Percentiles rank a stretch among this genome's conserved stretches.
Conservation (phyloP, 495 filamentous ascomycete species). For the Aspergillus biplanus region DNA sequence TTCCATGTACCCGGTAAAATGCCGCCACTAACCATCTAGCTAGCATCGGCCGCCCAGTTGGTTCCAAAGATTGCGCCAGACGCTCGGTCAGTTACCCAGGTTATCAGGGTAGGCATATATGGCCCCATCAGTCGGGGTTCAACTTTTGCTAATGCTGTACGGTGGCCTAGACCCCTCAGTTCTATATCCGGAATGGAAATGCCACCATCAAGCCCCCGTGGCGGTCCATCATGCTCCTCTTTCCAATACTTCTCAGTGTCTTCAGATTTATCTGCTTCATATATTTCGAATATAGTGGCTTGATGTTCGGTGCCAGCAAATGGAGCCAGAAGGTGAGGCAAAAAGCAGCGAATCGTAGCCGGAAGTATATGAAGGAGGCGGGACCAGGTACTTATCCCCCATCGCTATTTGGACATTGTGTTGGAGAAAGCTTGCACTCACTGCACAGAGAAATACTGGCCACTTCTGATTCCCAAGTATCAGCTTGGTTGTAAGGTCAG, state of each 20-base stretch:
- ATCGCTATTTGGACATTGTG: too few relatives aligned
- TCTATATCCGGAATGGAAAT: slow-evolving; percentile 1
- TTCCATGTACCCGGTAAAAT: neutral
- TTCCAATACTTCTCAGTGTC: neutral
- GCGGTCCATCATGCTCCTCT: slow-evolving; percentile 3
- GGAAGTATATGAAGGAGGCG: slow-evolving; percentile 1
- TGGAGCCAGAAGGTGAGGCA: too few relatives aligned
- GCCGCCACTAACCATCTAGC: slow-evolving; percentile 8
- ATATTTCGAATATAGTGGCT: neutral
- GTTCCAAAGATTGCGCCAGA: slow-evolving; percentile 37
- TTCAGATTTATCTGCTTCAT: neutral
- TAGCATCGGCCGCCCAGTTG: slow-evolving; percentile 37
- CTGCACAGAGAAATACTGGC: slow-evolving; percentile 9
- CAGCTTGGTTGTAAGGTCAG: slow-evolving; percentile 5
- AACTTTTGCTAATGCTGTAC: neutral
- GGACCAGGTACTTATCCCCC: slow-evolving; percentile 3
- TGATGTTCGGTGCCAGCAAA: neutral
- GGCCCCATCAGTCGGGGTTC: neutral
- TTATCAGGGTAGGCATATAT: slow-evolving; percentile 52
- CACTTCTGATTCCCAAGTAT: neutral
- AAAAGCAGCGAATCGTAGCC: too few relatives aligned
- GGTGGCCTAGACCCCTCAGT: slow-evolving; percentile 7
- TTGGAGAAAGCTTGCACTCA: neutral
- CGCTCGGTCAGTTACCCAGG: slow-evolving; percentile 55
- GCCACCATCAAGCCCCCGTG: neutral